Conservation (phyloP, 345 rosid genomes). For the Euphorbia lathyris region DNA sequence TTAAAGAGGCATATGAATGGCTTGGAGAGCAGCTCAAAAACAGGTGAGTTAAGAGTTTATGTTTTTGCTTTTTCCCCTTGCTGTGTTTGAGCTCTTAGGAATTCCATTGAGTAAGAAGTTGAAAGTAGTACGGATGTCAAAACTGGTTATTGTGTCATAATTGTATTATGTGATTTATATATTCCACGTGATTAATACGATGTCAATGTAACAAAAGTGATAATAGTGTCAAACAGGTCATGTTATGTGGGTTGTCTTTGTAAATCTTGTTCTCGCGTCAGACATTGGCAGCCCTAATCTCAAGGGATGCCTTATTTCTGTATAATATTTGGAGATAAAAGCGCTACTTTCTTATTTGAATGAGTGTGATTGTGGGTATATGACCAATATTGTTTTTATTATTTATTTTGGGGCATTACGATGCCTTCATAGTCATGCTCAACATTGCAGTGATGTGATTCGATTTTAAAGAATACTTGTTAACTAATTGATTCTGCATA, state of each 20-base stretch:
- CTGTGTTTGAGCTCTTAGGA: neutral
- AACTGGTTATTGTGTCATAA: too few species aligned
- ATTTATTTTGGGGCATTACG: neutral
- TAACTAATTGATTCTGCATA: too few species aligned
- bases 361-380: neutral
- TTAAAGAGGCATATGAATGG: constrained; percentile 42
- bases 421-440: neutral
- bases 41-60: constrained; percentile 32
- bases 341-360: neutral
- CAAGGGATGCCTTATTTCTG: neutral
- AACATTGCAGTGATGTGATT: neutral
- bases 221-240: too few species aligned
- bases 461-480: too few species aligned
- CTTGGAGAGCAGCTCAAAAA: constrained; percentile 43
- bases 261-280: too few species aligned
- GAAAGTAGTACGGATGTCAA: neutral
- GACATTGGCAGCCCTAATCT: neutral
- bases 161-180: too few species aligned
- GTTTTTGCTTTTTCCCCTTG: neutral
- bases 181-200: too few species aligned
- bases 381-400: neutral
- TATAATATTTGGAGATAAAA: neutral
- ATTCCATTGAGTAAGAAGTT: neutral
- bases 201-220: too few species aligned
- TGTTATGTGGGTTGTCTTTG: too few species aligned